Evolutionary conservation across 495 filamentous ascomycete species (phyloP).

Genomic region (Cercophora sp.): DNA sequence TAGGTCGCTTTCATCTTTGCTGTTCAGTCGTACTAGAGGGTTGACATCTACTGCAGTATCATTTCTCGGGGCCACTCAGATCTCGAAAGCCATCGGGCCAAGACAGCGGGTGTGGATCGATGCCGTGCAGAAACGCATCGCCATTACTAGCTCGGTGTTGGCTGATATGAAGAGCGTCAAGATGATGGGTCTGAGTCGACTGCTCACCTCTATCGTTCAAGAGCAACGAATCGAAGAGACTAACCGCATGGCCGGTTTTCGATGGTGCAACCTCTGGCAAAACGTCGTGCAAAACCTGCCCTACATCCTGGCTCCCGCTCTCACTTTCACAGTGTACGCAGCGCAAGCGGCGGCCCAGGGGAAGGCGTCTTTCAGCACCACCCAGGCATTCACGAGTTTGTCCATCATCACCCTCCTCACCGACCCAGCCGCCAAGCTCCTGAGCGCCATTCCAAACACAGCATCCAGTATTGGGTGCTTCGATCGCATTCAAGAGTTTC

Average conservation of each 20-base stretch:
- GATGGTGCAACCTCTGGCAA: background rate
- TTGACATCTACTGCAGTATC: background rate
- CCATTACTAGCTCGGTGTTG: conserved; percentile 31
- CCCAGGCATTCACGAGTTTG: conserved; percentile 35
- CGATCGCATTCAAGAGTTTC: conserved; percentile 29
- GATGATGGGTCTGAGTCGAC: conserved; percentile 32
- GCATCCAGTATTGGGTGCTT: conserved; percentile 26
- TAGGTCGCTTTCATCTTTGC: conserved; percentile 13
- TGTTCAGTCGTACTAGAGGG: too few relatives aligned
- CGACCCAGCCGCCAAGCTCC: conserved; percentile 25
- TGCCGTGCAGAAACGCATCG: conserved; percentile 30
- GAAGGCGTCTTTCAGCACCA: conserved; percentile 9
- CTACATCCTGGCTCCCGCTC: background rate
- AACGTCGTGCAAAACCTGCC: background rate
- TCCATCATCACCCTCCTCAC: conserved; percentile 35
- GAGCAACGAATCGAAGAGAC: conserved; percentile 8
- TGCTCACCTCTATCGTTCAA: conserved; percentile 37
- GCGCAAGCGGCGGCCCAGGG: background rate
- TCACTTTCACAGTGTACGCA: background rate
- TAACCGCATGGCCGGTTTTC: conserved; percentile 1
- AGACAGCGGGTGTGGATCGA: conserved; percentile 37
- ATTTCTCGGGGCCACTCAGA: background rate
- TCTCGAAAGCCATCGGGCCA: conserved; percentile 19
- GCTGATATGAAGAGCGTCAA: conserved; percentile 39
- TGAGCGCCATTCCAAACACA: conserved; percentile 22